Evolutionary conservation across 805 yeast genomes (phyloP), one percentile per base, ranked within the genome.

Genomic region (Cyberlindnera euphorbiae): DNA sequence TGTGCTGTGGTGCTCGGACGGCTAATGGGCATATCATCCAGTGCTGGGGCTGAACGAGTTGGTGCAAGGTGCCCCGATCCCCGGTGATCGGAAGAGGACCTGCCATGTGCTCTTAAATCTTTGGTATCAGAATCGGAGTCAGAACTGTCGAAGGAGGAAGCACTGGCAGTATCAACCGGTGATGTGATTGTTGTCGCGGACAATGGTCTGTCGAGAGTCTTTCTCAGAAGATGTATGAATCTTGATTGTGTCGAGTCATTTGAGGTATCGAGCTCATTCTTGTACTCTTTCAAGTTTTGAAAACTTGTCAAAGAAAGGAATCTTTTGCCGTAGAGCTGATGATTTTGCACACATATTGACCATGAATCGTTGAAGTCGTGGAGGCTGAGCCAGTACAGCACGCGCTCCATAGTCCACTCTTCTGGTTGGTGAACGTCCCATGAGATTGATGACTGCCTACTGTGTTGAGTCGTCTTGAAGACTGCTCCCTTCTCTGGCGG

Each of bases 401-500:
- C 89, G 35, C 82, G 67, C n/a, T 70, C 75, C 44, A 73, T 62
- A 2, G 80, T 75, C 96, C 96, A 87, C 40, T 75, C 79, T 6
- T 66, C 68, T 1, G 82, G 75, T 36, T 67, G 66, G 22, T 65
- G 64, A 0, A 71, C 74, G 17, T 69, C 66, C 79, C 79, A 75
- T 2, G 67, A 59, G 10, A 64, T 39, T 1, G 57, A 53, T 0
- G 48, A 40, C 27, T 50, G 48, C 28, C 57, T 32, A 32, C 53
- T 50, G 35, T 52, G 56, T 3, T 55, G 48, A 2, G 54, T 39
- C 13, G 17, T 38, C 36, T 30, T 40, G 4, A 28, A 33, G 13
- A 30, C n/a, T 8, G 22, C 13, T 3, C 32, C 14, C 15, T 33
- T 37, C 8, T 36, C 38, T 10, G 25, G 32, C 3, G 44, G 28